phyloP scores from a whole-genome alignment of 1,284 basidiomycete genomes.

The Trichosporon asahii region DNA sequence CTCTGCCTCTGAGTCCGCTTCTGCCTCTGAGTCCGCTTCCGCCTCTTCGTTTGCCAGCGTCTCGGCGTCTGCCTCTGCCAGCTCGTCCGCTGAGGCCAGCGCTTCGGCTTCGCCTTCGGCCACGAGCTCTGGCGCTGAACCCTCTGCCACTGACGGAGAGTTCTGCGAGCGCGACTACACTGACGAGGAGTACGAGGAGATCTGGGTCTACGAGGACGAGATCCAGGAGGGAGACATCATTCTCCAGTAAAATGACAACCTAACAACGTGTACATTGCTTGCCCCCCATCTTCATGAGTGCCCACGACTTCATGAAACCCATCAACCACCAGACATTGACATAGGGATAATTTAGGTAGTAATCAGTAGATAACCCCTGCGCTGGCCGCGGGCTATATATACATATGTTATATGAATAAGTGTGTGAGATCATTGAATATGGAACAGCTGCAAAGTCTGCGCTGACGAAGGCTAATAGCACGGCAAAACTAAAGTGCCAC shows the following conservation, averaged over 20 bases:
- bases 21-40: background rate
- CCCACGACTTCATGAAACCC: background rate
- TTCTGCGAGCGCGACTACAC: slow-evolving; percentile 21
- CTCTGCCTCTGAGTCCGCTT: background rate
- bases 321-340: background rate
- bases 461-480: no score
- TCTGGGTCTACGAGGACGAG: slow-evolving; percentile 38
- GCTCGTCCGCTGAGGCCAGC: background rate
- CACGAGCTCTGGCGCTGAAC: background rate
- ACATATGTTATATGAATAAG: slow-evolving; percentile 9
- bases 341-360: slow-evolving; percentile 11
- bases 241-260: slow-evolving; percentile 13
- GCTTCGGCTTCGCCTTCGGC: background rate
- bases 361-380: slow-evolving; percentile 5
- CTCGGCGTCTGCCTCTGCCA: slow-evolving; percentile 4
- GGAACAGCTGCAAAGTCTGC: background rate
- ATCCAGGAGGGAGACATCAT: slow-evolving; percentile 31
- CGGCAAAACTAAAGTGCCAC: no score
- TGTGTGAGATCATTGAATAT: background rate
- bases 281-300: background rate
- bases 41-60: slow-evolving; percentile 8
- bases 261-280: background rate
- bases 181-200: slow-evolving; percentile 35
- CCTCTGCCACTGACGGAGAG: slow-evolving; percentile 11
- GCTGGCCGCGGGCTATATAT: slow-evolving; percentile 5